Evolutionary conservation across 108 stramenopile genomes (phyloP).

Genomic region (Skeletonema grethae): DNA sequence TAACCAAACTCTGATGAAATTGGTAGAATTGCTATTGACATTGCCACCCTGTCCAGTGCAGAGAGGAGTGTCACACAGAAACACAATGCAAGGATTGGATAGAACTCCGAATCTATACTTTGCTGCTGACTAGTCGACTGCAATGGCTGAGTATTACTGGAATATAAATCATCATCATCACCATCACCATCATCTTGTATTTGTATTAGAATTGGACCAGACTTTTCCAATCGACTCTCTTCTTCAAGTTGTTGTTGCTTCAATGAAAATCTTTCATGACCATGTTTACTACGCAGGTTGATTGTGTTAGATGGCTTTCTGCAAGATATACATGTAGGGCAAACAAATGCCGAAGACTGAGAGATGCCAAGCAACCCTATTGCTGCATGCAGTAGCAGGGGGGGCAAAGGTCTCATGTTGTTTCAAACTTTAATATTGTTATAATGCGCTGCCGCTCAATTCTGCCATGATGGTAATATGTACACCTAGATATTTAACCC

Average conservation of each 20-base stretch:
- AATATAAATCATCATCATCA: neutral
- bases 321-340: neutral
- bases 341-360: neutral
- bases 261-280: neutral
- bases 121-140: neutral
- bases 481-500: too few relatives aligned
- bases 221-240: neutral
- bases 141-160: neutral
- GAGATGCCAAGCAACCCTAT: neutral
- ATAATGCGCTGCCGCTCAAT: too few relatives aligned
- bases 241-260: neutral
- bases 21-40: slow-evolving; percentile 91
- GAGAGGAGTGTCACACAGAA: slow-evolving; percentile 68
- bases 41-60: slow-evolving; percentile 82
- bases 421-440: too few relatives aligned
- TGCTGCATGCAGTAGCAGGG: neutral
- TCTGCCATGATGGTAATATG: too few relatives aligned
- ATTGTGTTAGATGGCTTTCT: neutral
- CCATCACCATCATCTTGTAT: neutral
- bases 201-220: neutral
- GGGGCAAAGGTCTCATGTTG: neutral
- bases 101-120: slow-evolving; percentile 5
- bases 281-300: neutral
- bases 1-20: slow-evolving; percentile 74
- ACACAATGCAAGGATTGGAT: slow-evolving; percentile 57